Evolutionary conservation across 2,329 filamentous ascomycete genomes (phyloP), one percentile per base, ranked within the genome.

Genomic region (Chaetothyriales sp.): DNA sequence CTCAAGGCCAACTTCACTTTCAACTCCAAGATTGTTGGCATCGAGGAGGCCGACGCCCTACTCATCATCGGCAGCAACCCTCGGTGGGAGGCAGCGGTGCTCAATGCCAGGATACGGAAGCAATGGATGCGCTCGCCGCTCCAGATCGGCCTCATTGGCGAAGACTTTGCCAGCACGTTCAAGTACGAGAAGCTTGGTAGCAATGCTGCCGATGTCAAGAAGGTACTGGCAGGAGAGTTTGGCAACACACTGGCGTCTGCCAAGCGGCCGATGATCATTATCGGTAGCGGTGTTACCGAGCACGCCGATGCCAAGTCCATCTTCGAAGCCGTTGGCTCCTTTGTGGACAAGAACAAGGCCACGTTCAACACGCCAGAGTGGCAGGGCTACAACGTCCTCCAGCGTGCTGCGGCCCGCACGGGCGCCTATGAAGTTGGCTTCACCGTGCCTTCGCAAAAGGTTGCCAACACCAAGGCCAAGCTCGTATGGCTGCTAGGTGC

Each of bases 361-460:
- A 94, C 83, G 73, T 95, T 98, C 75, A 73, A 79, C 63, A 95
- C 86, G 5, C 73, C 80, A 18, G 88, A 95, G 68, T 96, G 93
- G 88, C 92, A 95, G 67, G 92, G 90, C 54, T 98, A 90, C 77
- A 98, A 95, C 67, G 81, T 98, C 54, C 81, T 98, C 49, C 92
- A 98, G 71, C 82, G 90, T 58, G 84, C 87, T 55, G 92, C 92
- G 53, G 95, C 92, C 55, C 83, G 90, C 60, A 84, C 84, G 39
- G 92, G 88, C 65, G 92, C 92, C 54, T 98, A 88, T 65, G 92
- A 98, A 71, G 81, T 98, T 61, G 92, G 92, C 63, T 98, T 95
- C 70, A 86, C 86, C 36, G 83, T 87, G 12, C 86, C 89, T 47
- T 95, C 87, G 15, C 71, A 81, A 1, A 78, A 80, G 57, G 86